phyloP scores from a whole-genome alignment of 225 moss, liverwort and hornwort genomes.

The Takakia lepidozioides region DNA sequence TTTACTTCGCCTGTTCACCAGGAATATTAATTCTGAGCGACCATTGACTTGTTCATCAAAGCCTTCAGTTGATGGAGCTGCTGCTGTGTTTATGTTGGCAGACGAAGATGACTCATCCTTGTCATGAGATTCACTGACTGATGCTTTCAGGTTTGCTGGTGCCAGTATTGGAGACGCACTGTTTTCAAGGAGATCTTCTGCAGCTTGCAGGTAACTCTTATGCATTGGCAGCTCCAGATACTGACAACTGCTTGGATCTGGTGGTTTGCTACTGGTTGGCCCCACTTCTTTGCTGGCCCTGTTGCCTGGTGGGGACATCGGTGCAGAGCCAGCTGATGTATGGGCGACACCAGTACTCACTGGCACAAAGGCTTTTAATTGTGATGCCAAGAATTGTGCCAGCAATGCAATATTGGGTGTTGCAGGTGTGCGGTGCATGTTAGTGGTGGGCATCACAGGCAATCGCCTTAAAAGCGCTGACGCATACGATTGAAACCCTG shows the following conservation, averaged over 20 bases:
- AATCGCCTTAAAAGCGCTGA: conserved; percentile 51
- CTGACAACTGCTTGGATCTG: no score
- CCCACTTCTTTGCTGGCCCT: conserved; percentile 16
- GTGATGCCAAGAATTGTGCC: conserved; percentile 76
- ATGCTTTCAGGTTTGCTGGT: conserved; percentile 20
- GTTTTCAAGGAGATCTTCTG: conserved; percentile 10
- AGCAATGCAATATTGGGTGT: conserved; percentile 64
- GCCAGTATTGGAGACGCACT: conserved; percentile 24
- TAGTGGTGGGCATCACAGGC: conserved; percentile 44
- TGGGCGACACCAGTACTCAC: conserved; percentile 9
- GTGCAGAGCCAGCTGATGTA: conserved; percentile 12
- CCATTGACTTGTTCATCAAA: conserved; percentile 42
- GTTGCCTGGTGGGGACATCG: conserved; percentile 13
- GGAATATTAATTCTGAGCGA: conserved; percentile 59
- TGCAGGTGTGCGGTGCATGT: conserved; percentile 29
- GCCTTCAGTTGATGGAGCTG: conserved; percentile 32
- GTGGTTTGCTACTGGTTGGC: conserved; percentile 4
- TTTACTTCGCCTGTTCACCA: conserved; percentile 79
- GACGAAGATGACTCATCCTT: conserved; percentile 70
- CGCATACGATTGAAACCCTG: conserved; percentile 59
- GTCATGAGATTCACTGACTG: conserved; percentile 34
- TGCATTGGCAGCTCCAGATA: conserved; percentile 19
- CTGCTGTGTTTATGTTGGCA: conserved; percentile 34
- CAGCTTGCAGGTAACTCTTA: conserved; percentile 11
- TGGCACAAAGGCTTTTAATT: conserved; percentile 60